Evolutionary conservation across 495 filamentous ascomycete genomes (phyloP).

Genomic region (Pyrenopolyporus hunteri): DNA sequence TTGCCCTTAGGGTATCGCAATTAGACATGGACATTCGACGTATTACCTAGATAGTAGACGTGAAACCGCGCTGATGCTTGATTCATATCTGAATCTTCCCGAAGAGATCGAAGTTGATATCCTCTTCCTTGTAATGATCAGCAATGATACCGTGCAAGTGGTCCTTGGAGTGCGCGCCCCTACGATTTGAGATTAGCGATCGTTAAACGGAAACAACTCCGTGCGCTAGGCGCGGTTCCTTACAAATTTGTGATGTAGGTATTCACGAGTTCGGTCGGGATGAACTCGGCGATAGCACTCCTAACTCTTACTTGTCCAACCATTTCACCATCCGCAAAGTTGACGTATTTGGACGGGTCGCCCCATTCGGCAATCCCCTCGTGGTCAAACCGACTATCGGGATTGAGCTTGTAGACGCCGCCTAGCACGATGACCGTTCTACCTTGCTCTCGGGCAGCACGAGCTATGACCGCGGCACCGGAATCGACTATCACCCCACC

Average conservation of each 20-base stretch:
- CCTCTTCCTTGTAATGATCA: slow-evolving; percentile 85
- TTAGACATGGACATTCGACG: slow-evolving; percentile 1
- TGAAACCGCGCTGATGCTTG: not conserved
- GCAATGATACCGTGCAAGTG: slow-evolving; percentile 81
- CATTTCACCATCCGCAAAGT: slow-evolving; percentile 74
- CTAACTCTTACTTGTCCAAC: slow-evolving; percentile 78
- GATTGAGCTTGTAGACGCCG: slow-evolving; percentile 89
- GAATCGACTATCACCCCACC: slow-evolving; percentile 82
- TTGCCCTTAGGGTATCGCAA: slow-evolving; percentile 13
- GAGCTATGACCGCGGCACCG: slow-evolving; percentile 77
- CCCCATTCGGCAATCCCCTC: slow-evolving; percentile 81
- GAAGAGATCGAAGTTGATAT: slow-evolving; percentile 67
- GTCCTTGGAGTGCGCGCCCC: slow-evolving; percentile 79
- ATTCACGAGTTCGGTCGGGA: slow-evolving; percentile 80
- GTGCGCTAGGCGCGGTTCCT: slow-evolving; percentile 46
- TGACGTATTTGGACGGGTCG: slow-evolving; percentile 72
- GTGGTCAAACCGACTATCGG: slow-evolving; percentile 81
- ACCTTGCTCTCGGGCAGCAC: slow-evolving; percentile 77
- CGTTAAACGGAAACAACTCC: not conserved
- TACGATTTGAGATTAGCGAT: slow-evolving; percentile 48
- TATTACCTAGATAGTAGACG: not conserved
- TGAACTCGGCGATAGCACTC: slow-evolving; percentile 82
- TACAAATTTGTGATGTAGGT: slow-evolving; percentile 93
- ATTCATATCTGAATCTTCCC: slow-evolving; percentile 36
- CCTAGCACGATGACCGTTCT: slow-evolving; percentile 84